Conservation (phyloP, 306 rosid genomes). For the Hippophae gyantsensis region DNA sequence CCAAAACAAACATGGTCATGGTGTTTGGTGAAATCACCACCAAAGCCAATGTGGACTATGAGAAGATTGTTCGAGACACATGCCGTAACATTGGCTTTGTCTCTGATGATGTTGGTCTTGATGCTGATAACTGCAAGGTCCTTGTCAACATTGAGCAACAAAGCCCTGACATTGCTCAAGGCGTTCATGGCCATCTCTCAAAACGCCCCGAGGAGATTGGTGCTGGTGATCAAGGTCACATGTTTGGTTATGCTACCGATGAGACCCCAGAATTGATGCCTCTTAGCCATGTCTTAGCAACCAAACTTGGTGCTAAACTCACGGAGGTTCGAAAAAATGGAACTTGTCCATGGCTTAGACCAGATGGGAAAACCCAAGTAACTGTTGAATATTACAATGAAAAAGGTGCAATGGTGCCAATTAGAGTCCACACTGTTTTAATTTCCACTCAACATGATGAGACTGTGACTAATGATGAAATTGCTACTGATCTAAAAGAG, state of each 20-base stretch:
- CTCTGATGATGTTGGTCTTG: conserved; percentile 58
- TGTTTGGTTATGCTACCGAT: conserved; percentile 73
- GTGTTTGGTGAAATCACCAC: conserved; percentile 78
- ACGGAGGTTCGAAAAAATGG: conserved; percentile 76
- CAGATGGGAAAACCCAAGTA: conserved; percentile 86
- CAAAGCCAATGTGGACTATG: conserved; percentile 63
- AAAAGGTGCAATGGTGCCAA: conserved; percentile 74
- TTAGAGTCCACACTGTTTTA: conserved; percentile 73
- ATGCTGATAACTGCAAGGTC: conserved; percentile 71
- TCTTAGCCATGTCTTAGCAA: conserved; percentile 67
- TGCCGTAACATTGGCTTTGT: conserved; percentile 60
- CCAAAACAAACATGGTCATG: conserved; percentile 78
- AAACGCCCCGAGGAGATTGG: conserved; percentile 63
- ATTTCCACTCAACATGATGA: conserved; percentile 82
- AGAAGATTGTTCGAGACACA: conserved; percentile 70
- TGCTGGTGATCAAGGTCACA: conserved; percentile 72
- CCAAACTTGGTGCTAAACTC: conserved; percentile 62
- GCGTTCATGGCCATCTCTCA: conserved; percentile 58
- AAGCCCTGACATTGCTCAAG: conserved; percentile 75
- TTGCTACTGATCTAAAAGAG: conserved; percentile 73
- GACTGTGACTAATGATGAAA: conserved; percentile 80
- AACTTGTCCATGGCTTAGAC: conserved; percentile 75
- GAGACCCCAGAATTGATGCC: conserved; percentile 80
- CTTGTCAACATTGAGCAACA: conserved; percentile 72
- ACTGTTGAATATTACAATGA: conserved; percentile 81